Evolutionary conservation across 805 yeast genomes (phyloP), one percentile per base, ranked within the genome.

Genomic region (Geotrichum ghanense): DNA sequence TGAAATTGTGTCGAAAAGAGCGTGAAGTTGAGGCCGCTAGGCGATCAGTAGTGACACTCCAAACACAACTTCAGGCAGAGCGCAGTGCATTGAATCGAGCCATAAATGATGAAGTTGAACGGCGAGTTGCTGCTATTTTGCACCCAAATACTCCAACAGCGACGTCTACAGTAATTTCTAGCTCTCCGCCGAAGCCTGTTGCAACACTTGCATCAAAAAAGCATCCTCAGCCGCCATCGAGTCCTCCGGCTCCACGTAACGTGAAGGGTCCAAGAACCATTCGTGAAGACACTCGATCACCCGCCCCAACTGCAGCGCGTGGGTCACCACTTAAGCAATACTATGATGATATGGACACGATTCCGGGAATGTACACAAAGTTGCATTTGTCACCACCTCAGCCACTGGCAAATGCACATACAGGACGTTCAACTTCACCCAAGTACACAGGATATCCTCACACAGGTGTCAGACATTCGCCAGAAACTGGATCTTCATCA

Each of bases 1-100:
- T 88, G 49, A 79, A 86, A 51, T 75, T 88, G 44, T 78, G 75
- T 51, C 65, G 89, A 41, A 79, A 78, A 52, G 89, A 83, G 53
- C 72, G 81, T 69, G 89, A 82, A 51, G 62, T 82, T 47, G 70
- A 81, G 43, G 65, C 62, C 34, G 62, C 65, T 44, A 59, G 66
- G 51, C 74, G 76, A 56, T 74, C 72, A 25, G 75, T 76, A 50
- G 56, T 82, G 47, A 68, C 73, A 46, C 69, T 70, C 47, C 72
- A 75, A 48, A 90, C 83, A 54, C 62, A 64, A 17, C 74, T 70
- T 44, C 60, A 83, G 23, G 62, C 64, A 23, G 66, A 63, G 43
- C 58, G 64, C 22, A 80, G 19, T 6, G 16, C 12, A n/a, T 5
- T 31, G 6, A 31, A 31, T 5, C 37, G 37, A 4, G 17, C 37